Evolutionary conservation across 129 eudicot genomes (phyloP).

Genomic region (Tagetes patula): DNA sequence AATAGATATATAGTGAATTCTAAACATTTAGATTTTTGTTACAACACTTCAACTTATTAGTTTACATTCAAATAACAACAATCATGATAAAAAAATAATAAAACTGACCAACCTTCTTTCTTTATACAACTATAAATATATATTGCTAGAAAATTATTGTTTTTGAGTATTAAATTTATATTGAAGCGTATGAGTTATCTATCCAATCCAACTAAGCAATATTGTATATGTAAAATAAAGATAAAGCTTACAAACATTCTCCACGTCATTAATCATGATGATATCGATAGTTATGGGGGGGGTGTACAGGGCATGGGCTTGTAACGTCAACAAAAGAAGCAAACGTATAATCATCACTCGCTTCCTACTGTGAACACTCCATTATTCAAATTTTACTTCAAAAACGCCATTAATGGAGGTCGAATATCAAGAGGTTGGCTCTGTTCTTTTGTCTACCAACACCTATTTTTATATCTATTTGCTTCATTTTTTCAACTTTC

Average conservation of each 20-base stretch:
- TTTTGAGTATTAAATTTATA: background rate
- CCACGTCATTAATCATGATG: conserved; percentile 28
- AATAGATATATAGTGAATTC: too few species aligned
- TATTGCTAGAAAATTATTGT: background rate
- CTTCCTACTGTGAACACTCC: background rate
- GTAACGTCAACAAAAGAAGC: background rate
- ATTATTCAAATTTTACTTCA: background rate
- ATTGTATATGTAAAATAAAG: background rate
- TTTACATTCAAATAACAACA: too few species aligned
- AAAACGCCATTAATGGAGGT: conserved; percentile 48
- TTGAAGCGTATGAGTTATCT: background rate
- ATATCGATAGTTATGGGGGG: conserved; percentile 16
- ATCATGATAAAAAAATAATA: too few species aligned
- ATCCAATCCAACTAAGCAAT: conserved; percentile 14
- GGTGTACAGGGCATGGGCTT: conserved; percentile 22
- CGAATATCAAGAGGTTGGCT: conserved; percentile 66
- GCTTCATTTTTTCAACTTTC: conserved; percentile 13
- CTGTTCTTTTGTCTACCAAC: background rate
- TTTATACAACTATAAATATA: too few species aligned
- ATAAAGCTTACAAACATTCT: conserved; percentile 15
- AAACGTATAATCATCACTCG: conserved; percentile 17
- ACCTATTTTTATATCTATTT: background rate
- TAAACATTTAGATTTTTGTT: too few species aligned
- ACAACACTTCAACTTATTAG: too few species aligned
- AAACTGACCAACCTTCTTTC: background rate